Conservation (phyloP, 2,329 filamentous ascomycete genomes). For the Aspergillus sp. region DNA sequence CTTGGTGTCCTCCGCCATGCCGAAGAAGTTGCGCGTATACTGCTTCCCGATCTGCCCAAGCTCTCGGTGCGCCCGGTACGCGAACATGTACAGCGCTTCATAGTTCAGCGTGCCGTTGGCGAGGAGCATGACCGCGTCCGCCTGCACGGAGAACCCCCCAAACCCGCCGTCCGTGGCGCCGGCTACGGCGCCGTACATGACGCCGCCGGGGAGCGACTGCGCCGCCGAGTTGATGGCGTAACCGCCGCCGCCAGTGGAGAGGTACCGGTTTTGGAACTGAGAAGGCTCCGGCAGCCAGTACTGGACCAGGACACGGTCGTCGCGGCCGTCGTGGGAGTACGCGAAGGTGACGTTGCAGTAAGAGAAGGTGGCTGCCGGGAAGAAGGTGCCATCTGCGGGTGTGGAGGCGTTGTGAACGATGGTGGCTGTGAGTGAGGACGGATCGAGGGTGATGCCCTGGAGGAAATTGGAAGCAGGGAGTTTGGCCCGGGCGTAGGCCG, state of each 20-base stretch:
- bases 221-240: slow-evolving; percentile 39
- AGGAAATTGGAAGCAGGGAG: no score
- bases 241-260: slow-evolving; percentile 46
- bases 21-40: slow-evolving; percentile 45
- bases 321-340: slow-evolving; percentile 43
- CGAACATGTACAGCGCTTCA: slow-evolving; percentile 33
- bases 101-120: slow-evolving; percentile 49
- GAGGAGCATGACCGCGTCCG: slow-evolving; percentile 39
- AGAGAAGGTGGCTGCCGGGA: slow-evolving; percentile 15
- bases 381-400: slow-evolving; percentile 20
- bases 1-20: slow-evolving; percentile 21
- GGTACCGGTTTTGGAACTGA: slow-evolving; percentile 47
- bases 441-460: slow-evolving; percentile 38
- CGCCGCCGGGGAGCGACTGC: slow-evolving; percentile 33
- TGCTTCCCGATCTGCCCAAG: slow-evolving; percentile 49
- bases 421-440: slow-evolving; percentile 41
- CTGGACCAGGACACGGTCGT: slow-evolving; percentile 35
- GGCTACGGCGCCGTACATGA: slow-evolving; percentile 42
- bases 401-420: slow-evolving; percentile 38
- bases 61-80: slow-evolving; percentile 53
- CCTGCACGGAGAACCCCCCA: slow-evolving; percentile 40
- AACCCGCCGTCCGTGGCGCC: slow-evolving; percentile 48
- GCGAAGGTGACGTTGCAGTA: slow-evolving; percentile 46
- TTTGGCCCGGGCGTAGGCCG: no score
- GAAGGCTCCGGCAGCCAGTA: slow-evolving; percentile 36